A percentile compares a stretch with the other conserved stretches of the same genome.
phyloP scores from a whole-genome alignment of 2,329 filamentous ascomycete species.

The Xylariales sp. region DNA sequence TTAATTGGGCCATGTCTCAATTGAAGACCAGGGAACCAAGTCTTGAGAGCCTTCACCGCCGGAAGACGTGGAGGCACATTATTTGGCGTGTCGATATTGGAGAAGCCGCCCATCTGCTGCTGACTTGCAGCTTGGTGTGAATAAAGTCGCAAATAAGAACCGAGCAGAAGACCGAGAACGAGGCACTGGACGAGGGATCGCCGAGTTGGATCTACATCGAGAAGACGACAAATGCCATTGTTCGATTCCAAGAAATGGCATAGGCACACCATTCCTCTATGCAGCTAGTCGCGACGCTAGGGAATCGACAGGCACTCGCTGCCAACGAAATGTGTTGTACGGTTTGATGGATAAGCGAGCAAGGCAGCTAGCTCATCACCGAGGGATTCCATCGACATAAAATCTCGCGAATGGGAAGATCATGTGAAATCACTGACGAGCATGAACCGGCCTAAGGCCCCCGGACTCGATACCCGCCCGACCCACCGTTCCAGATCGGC shows the following conservation, averaged over 20 bases:
- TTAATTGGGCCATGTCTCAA: constrained; percentile 22
- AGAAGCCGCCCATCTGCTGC: constrained; percentile 23
- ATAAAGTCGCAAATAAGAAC: constrained; percentile 12
- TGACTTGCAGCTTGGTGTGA: constrained; percentile 19
- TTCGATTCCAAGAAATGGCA: constrained; percentile 38
- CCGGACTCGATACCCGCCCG: constrained; percentile 24
- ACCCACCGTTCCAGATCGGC: constrained; percentile 16
- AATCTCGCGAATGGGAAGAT: constrained; percentile 21
- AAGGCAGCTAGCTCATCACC: constrained; percentile 4
- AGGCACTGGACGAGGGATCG: constrained; percentile 21
- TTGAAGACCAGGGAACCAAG: constrained; percentile 16
- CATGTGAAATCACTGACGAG: constrained; percentile 26
- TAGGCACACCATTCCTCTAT: constrained; percentile 29
- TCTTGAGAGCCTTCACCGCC: constrained; percentile 20
- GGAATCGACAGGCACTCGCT: constrained; percentile 14
- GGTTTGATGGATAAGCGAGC: constrained; percentile 6
- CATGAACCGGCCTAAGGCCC: constrained; percentile 25
- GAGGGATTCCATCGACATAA: constrained; percentile 12
- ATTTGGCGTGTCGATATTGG: constrained; percentile 35
- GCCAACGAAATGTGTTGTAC: constrained; percentile 17
- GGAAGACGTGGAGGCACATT: constrained; percentile 33
- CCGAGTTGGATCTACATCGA: constrained; percentile 38
- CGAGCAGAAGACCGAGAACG: constrained; percentile 5
- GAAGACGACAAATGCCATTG: constrained; percentile 40
- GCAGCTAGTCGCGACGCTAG: constrained; percentile 26